A percentile compares a stretch with the other conserved stretches of the same genome.
phyloP scores from a whole-genome alignment of 2,329 filamentous ascomycete species.

The Celoporthe dispersa region DNA sequence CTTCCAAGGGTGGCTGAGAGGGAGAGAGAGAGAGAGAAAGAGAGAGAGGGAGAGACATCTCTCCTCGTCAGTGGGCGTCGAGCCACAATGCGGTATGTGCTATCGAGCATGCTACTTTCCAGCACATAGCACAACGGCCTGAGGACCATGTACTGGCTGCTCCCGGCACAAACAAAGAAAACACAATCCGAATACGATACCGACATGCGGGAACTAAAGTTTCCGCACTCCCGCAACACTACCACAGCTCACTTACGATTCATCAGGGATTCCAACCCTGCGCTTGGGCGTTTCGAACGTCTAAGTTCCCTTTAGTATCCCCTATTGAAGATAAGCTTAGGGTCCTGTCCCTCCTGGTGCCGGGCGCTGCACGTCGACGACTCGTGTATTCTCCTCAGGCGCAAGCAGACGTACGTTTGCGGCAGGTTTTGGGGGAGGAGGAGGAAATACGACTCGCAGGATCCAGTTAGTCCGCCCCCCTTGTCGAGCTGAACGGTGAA shows the following conservation, averaged over 20 bases:
- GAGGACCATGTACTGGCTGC: neutral
- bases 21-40: too few relatives aligned
- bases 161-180: neutral
- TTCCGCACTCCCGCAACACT: neutral
- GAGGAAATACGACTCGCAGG: neutral
- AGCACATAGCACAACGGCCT: too few relatives aligned
- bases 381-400: neutral
- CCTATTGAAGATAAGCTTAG: slow-evolving; percentile 5
- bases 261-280: neutral
- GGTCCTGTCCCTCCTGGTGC: slow-evolving; percentile 6
- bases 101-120: neutral
- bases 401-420: neutral
- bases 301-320: neutral
- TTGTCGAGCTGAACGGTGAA: neutral
- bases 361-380: neutral
- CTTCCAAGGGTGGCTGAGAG: neutral
- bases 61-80: neutral
- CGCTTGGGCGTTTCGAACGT: slow-evolving; percentile 2
- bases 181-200: neutral
- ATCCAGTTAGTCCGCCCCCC: neutral
- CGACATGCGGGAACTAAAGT: neutral
- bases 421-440: neutral
- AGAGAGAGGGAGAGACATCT: too few relatives aligned
- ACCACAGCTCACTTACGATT: neutral
- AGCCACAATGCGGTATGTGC: neutral